Conservation (phyloP, 169 alveolate genomes). For the Ichthyophthirius multifiliis region DNA sequence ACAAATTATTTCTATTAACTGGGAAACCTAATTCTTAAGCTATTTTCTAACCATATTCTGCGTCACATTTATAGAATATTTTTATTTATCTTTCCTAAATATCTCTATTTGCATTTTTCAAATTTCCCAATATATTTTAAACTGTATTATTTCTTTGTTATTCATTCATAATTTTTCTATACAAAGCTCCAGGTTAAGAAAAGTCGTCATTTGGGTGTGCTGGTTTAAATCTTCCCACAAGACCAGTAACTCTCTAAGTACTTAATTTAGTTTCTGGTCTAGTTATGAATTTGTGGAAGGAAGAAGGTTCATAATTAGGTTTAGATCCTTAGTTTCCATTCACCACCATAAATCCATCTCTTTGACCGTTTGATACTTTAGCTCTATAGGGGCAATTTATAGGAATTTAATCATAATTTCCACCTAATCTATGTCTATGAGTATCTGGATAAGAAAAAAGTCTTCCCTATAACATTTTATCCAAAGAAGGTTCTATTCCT, state of each 20-base stretch:
- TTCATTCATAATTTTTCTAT: slow-evolving; percentile 60
- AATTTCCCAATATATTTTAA: slow-evolving; percentile 53
- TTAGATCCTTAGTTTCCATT: slow-evolving; percentile 65
- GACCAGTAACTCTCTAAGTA: slow-evolving; percentile 45
- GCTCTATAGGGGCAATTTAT: slow-evolving; percentile 81
- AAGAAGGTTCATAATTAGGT: slow-evolving; percentile 79
- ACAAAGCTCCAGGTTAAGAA: slow-evolving; percentile 67
- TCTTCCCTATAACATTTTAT: slow-evolving; percentile 83
- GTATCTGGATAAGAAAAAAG: slow-evolving; percentile 86
- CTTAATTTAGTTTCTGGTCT: slow-evolving; percentile 26
- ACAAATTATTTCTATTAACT: slow-evolving; percentile 26
- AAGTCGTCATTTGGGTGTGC: slow-evolving; percentile 64
- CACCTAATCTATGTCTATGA: slow-evolving; percentile 80
- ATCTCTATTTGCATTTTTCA: slow-evolving; percentile 60
- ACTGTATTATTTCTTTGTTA: slow-evolving; percentile 46
- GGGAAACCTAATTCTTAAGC: slow-evolving; percentile 65
- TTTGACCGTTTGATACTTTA: slow-evolving; percentile 55
- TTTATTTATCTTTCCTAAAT: slow-evolving; percentile 58
- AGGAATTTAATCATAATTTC: slow-evolving; percentile 78
- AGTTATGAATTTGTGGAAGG: slow-evolving; percentile 20
- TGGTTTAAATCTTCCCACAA: slow-evolving; percentile 54
- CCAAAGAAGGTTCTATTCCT: slow-evolving; percentile 86
- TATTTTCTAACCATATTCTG: slow-evolving; percentile 66
- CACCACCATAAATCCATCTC: slow-evolving; percentile 74
- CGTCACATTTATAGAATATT: slow-evolving; percentile 61